Conservation (phyloP, 2,329 filamentous ascomycete species). For the Paracamarosporium sp. region DNA sequence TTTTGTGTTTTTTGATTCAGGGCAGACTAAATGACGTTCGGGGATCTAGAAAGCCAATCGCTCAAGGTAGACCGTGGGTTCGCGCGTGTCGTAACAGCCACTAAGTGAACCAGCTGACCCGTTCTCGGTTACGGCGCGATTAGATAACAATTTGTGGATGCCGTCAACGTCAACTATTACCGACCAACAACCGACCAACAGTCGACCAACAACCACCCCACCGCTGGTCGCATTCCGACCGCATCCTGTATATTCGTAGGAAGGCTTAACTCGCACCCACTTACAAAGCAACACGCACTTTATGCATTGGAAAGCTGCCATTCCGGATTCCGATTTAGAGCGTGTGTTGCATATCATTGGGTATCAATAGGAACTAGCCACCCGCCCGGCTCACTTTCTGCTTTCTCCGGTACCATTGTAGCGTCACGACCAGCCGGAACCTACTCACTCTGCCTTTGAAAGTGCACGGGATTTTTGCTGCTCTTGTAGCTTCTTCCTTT, state of each 20-base stretch:
- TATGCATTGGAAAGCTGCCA: constrained; percentile 8
- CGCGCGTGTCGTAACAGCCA: neutral
- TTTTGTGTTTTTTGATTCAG: neutral
- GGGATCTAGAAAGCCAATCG: neutral
- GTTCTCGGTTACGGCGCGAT: constrained; percentile 9
- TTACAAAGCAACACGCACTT: neutral
- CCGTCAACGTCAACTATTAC: no score
- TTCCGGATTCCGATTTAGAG: constrained; percentile 2
- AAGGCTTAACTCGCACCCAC: neutral
- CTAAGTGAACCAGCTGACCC: constrained; percentile 21
- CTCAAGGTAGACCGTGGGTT: neutral
- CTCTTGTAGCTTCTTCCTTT: constrained; percentile 54
- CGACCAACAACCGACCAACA: constrained; percentile 23
- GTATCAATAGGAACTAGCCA: constrained; percentile 19
- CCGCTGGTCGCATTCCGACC: neutral
- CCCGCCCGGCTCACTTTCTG: neutral
- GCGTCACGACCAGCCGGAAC: constrained; percentile 4
- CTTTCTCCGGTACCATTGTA: neutral
- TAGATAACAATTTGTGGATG: constrained; percentile 18
- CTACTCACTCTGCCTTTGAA: constrained; percentile 31
- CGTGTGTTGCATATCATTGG: constrained; percentile 11
- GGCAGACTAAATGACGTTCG: constrained; percentile 13
- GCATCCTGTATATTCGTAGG: neutral
- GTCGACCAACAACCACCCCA: neutral
- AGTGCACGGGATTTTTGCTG: constrained; percentile 40